Conservation (phyloP, 805 yeast genomes). For the Tetrapisispora pingtungensis region DNA sequence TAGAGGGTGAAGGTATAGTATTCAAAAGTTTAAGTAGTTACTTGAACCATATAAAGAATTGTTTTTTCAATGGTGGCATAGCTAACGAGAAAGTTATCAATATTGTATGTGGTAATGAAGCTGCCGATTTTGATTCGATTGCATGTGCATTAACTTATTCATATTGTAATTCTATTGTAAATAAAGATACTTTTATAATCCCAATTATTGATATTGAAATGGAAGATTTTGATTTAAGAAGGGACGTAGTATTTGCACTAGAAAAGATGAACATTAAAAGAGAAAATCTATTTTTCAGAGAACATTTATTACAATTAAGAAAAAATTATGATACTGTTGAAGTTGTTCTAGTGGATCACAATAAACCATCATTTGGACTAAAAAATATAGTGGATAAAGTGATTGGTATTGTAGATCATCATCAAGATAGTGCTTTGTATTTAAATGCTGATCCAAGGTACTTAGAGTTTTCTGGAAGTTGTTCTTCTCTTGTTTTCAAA, state of each 20-base stretch:
- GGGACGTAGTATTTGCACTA: conserved; percentile 57
- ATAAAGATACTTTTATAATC: conserved; percentile 31
- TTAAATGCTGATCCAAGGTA: conserved; percentile 50
- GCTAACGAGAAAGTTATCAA: not conserved
- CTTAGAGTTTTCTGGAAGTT: conserved; percentile 60
- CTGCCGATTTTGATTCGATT: conserved; percentile 85
- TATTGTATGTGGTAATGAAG: conserved; percentile 53
- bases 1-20: not conserved
- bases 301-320: conserved; percentile 42
- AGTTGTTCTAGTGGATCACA: conserved; percentile 75
- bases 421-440: conserved; percentile 54
- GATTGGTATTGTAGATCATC: conserved; percentile 75
- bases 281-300: conserved; percentile 49
- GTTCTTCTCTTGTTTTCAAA: conserved; percentile 62
- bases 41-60: not conserved
- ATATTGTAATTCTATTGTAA: conserved; percentile 33
- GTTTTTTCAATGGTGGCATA: not conserved
- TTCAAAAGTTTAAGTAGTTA: not conserved
- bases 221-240: conserved; percentile 55
- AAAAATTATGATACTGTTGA: conserved; percentile 16
- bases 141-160: conserved; percentile 67
- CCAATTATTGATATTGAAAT: conserved; percentile 71
- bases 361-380: conserved; percentile 46
- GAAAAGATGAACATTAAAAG: conserved; percentile 36
- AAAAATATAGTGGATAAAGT: conserved; percentile 31